Evolutionary conservation across 2,329 filamentous ascomycete species (phyloP).

Genomic region (Penicillium digitatum): DNA sequence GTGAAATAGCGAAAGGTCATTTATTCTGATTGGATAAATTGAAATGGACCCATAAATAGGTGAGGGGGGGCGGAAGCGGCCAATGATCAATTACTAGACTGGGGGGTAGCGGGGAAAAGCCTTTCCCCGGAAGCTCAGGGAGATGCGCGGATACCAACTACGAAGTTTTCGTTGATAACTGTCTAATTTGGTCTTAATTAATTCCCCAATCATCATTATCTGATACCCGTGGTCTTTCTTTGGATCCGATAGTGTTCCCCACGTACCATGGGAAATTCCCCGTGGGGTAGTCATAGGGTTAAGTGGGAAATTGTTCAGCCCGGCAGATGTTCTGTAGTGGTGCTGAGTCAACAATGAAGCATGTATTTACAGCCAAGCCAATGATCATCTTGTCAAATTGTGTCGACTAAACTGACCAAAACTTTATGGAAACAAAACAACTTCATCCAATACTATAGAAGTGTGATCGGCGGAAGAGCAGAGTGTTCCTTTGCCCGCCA

Average conservation of each 20-base stretch:
- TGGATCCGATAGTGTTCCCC: background rate
- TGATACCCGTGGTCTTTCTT: background rate
- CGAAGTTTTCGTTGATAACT: background rate
- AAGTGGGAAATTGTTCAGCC: slow-evolving; percentile 17
- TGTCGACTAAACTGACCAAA: background rate
- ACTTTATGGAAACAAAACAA: background rate
- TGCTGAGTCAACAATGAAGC: background rate
- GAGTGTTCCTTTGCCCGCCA: no score
- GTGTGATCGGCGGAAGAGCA: no score
- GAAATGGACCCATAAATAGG: slow-evolving; percentile 5
- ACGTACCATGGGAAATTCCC: background rate
- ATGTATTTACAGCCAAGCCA: background rate
- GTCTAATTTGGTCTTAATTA: background rate
- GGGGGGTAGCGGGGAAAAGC: slow-evolving; percentile 25
- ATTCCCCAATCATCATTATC: background rate
- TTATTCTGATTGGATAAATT: slow-evolving; percentile 9
- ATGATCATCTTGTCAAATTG: background rate
- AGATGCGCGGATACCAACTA: background rate
- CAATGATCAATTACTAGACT: slow-evolving; percentile 6
- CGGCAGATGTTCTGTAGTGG: background rate
- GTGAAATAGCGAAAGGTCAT: background rate
- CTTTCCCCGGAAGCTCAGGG: slow-evolving; percentile 18
- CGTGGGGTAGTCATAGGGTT: no score
- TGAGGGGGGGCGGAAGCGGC: background rate
- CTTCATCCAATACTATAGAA: no score